Percentiles rank a stretch among this genome's conserved stretches.
Evolutionary conservation across 2,329 filamentous ascomycete genomes (phyloP).

Genomic region (Lecanicillium sp.): DNA sequence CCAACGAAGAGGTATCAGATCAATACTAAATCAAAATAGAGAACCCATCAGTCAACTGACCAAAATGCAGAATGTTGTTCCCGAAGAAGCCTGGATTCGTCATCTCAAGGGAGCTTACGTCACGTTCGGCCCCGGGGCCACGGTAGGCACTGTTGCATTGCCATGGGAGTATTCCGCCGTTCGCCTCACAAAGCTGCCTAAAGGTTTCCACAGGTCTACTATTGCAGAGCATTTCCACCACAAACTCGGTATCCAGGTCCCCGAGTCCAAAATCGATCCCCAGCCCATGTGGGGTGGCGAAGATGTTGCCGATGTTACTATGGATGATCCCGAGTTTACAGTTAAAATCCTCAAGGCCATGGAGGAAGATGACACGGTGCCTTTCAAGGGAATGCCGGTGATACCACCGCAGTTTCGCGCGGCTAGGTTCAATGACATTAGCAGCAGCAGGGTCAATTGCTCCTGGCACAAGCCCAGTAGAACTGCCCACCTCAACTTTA

Average conservation of each 20-base stretch:
- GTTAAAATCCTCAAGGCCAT: not conserved
- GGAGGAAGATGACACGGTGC: not conserved
- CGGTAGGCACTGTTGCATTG: slow-evolving; percentile 1
- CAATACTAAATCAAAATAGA: not conserved
- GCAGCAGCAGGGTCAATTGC: slow-evolving; percentile 4
- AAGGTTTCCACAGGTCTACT: not conserved
- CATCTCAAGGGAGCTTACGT: slow-evolving; percentile 6
- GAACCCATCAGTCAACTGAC: not conserved
- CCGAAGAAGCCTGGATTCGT: slow-evolving; percentile 4
- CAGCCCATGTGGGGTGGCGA: not conserved
- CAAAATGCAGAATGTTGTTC: not conserved
- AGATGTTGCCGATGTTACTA: slow-evolving; percentile 1
- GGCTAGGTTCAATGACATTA: not conserved
- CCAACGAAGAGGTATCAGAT: not conserved
- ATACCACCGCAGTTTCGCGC: not conserved
- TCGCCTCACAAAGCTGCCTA: not conserved
- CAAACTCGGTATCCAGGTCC: not conserved
- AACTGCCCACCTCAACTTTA: slow-evolving; percentile 4
- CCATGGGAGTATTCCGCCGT: slow-evolving; percentile 1
- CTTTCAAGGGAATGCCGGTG: not conserved
- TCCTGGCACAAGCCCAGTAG: slow-evolving; percentile 12
- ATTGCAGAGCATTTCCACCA: not conserved
- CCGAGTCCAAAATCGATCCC: not conserved
- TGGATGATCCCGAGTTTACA: not conserved
- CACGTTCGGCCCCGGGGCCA: slow-evolving; percentile 9